Conservation (phyloP, 1,284 basidiomycete species). For the Marasmius tenuissimus region DNA sequence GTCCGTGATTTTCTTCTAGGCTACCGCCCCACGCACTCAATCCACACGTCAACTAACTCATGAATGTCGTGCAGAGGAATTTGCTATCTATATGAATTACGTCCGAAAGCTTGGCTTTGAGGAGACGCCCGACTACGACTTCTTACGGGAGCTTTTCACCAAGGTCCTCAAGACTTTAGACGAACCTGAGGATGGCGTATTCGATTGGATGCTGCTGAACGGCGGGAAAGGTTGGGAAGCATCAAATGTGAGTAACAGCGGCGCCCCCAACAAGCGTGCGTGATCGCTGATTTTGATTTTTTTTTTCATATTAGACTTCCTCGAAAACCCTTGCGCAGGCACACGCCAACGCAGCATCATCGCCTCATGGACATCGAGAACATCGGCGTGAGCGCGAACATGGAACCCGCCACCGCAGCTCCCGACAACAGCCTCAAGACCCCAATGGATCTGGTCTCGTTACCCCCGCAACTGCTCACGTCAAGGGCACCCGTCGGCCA, state of each 20-base stretch:
- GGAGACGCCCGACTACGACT: slow-evolving; percentile 97
- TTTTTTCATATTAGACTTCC: slow-evolving; percentile 25
- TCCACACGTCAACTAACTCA: not conserved
- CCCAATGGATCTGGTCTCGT: slow-evolving; percentile 59
- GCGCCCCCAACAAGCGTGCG: too few species aligned
- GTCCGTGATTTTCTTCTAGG: slow-evolving; percentile 44
- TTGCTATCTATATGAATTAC: slow-evolving; percentile 97
- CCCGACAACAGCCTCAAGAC: slow-evolving; percentile 53
- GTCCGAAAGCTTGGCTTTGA: slow-evolving; percentile 95
- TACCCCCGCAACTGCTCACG: slow-evolving; percentile 60
- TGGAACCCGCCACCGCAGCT: slow-evolving; percentile 49
- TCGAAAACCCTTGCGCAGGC: slow-evolving; percentile 49
- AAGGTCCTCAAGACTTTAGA: slow-evolving; percentile 90
- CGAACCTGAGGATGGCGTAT: slow-evolving; percentile 91
- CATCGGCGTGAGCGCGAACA: slow-evolving; percentile 45
- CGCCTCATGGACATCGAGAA: slow-evolving; percentile 53
- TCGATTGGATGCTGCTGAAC: slow-evolving; percentile 97
- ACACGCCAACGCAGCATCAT: slow-evolving; percentile 48
- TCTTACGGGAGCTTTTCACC: slow-evolving; percentile 90
- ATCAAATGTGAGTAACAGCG: slow-evolving; percentile 51
- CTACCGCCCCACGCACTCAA: not conserved
- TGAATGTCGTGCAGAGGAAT: slow-evolving; percentile 70
- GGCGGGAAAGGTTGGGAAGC: slow-evolving; percentile 87
- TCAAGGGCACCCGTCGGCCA: slow-evolving; percentile 54
- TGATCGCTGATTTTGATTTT: too few species aligned